A percentile compares a stretch with the other conserved stretches of the same genome.
Conservation (phyloP, 2,329 filamentous ascomycete genomes). For the Apiospora saccharicola region DNA sequence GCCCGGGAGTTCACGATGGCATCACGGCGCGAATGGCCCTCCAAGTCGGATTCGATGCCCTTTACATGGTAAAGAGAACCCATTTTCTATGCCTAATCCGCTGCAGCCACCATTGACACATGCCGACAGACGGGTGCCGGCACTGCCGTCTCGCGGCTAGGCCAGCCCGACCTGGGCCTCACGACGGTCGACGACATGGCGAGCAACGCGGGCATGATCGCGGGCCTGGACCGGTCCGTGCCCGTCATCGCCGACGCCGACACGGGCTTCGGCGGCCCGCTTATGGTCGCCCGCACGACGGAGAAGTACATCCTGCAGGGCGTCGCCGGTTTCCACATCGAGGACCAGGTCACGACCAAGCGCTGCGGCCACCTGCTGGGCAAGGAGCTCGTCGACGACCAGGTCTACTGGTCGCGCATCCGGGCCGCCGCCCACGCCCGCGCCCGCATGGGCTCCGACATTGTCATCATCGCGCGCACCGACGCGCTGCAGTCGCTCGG, state of each 20-base stretch:
- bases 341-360: constrained; percentile 46
- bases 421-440: constrained; percentile 43
- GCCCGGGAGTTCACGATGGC: constrained; percentile 74
- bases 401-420: constrained; percentile 41
- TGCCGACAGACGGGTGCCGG: constrained; percentile 37
- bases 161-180: constrained; percentile 69
- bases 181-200: constrained; percentile 69
- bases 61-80: constrained; percentile 68
- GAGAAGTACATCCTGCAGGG: constrained; percentile 39
- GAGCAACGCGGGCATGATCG: constrained; percentile 69
- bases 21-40: constrained; percentile 70
- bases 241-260: constrained; percentile 70
- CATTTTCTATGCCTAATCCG: neutral
- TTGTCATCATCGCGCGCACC: constrained; percentile 65
- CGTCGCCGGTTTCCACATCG: constrained; percentile 42
- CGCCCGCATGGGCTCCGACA: constrained; percentile 53
- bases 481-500: constrained; percentile 60
- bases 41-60: constrained; percentile 65
- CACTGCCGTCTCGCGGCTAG: constrained; percentile 56
- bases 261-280: constrained; percentile 61
- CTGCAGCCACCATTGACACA: neutral
- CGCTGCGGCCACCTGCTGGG: constrained; percentile 47
- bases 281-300: constrained; percentile 60
- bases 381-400: constrained; percentile 42
- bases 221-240: constrained; percentile 59